Evolutionary conservation across 2,329 filamentous ascomycete genomes (phyloP).

Genomic region (Monilinia polystroma): DNA sequence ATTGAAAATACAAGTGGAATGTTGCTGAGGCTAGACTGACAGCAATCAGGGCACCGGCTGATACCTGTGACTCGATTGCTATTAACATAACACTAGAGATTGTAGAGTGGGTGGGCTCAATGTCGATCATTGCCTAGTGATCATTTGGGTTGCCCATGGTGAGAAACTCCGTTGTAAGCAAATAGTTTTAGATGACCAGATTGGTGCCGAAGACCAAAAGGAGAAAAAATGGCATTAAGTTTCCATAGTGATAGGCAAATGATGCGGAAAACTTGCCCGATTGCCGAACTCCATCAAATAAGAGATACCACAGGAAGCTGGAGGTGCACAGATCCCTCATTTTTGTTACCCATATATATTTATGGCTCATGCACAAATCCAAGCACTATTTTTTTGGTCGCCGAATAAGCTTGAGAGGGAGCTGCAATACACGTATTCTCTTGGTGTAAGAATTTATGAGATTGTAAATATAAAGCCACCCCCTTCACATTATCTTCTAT

Average conservation of each 20-base stretch:
- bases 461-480: not conserved
- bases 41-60: not conserved
- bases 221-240: not conserved
- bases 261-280: not conserved
- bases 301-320: not conserved
- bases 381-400: not conserved
- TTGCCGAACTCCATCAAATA: not conserved
- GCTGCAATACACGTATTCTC: not conserved
- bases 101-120: not conserved
- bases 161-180: not conserved
- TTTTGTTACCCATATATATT: not conserved
- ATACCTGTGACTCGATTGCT: not conserved
- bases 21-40: not conserved
- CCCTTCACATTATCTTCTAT: not conserved
- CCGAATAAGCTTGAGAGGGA: not conserved
- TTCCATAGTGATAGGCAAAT: not conserved
- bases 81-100: too few species aligned
- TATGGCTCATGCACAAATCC: not conserved
- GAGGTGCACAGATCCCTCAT: not conserved
- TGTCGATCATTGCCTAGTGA: not conserved
- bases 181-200: not conserved
- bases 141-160: not conserved
- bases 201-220: not conserved
- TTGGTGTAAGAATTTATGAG: not conserved
- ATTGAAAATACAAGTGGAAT: not conserved